Evolutionary conservation across 1,139 yeast species (phyloP), one percentile per base, ranked within the genome.

Genomic region (Magnusiomyces ingens): DNA sequence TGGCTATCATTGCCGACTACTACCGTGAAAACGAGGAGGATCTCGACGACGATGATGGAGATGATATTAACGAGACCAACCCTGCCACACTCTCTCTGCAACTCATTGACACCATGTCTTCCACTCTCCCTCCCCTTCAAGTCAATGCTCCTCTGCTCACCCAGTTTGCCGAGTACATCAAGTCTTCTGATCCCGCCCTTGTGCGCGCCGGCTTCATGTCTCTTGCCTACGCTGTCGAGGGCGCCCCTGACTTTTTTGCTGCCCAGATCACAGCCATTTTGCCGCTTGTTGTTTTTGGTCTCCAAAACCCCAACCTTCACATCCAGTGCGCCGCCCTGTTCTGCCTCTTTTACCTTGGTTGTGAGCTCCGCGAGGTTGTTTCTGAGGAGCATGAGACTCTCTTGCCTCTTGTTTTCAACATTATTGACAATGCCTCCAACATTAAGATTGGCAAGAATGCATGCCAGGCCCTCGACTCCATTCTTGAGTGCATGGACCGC

Each of bases 171-270:
- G 66, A 78, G 51, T 75, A 85, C 76, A 75, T 87, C 60, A 69
- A 75, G 50, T 84, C 95, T 18, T 60, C 81, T 22, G 81, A 86
- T 67, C 78, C 79, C 57, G 85, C 81, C 60, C 90, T 86, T 72
- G 84, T 95, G 75, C 84, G 96, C 72, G 96, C 96, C 58, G 94
- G 86, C 55, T 77, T 90, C 57, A 75, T 88, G 64, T 80, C 95
- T 45, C 75, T 93, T 59, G 91, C 95, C 62, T 89, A 84, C 55
- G 82, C 94, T 52, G 86, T 88, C 51, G 81, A 86, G 59, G 99
- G 99, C 67, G 93, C 98, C 47, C 98, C 98, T 59, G 99, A 93
- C 67, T 91, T 78, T 71, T 79, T 87, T 63, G 80, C 91, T 51
- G 78, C 85, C 52, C 94, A 89, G 66, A 73, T 91, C 59, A 78